Percentiles rank a stretch among this genome's conserved stretches.
Evolutionary conservation across 169 alveolate genomes (phyloP).

Genomic region (Eimeria brunetti): DNA sequence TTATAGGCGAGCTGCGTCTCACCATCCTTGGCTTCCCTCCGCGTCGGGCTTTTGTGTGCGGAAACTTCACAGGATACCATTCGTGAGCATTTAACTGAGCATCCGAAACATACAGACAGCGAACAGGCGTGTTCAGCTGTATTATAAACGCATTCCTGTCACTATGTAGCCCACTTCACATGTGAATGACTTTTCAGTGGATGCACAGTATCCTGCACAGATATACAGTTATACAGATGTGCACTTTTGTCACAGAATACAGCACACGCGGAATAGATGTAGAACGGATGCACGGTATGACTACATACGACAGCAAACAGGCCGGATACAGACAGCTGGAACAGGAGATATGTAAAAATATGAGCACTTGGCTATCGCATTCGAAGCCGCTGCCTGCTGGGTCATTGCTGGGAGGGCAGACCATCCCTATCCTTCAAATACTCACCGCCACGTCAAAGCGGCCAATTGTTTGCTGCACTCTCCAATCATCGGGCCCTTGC

Average conservation of each 20-base stretch:
- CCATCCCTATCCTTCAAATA: neutral
- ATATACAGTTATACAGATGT: too few relatives aligned
- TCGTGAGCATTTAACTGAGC: conserved; percentile 68
- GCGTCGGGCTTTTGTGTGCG: conserved; percentile 38
- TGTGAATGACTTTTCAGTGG: too few relatives aligned
- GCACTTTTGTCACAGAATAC: neutral
- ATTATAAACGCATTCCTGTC: neutral
- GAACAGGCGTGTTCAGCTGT: neutral
- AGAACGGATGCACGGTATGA: neutral
- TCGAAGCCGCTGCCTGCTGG: neutral
- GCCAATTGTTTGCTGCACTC: conserved; percentile 23
- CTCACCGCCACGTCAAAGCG: conserved; percentile 37
- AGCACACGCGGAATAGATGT: neutral
- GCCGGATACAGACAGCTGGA: neutral
- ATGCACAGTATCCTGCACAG: too few relatives aligned
- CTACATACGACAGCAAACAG: neutral
- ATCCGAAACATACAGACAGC: neutral
- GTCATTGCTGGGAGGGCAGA: neutral
- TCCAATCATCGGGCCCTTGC: conserved; percentile 39
- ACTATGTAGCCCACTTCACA: neutral
- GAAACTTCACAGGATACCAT: conserved; percentile 47
- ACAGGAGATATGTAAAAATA: neutral
- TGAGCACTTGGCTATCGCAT: neutral
- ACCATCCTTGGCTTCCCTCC: conserved; percentile 80
- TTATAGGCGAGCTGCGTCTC: neutral